These are phyloP conservation scores for Papiliotrema terrestris DNA, from an alignment of 1,284 basidiomycete species.

Conservation along the genomic window DNA sequence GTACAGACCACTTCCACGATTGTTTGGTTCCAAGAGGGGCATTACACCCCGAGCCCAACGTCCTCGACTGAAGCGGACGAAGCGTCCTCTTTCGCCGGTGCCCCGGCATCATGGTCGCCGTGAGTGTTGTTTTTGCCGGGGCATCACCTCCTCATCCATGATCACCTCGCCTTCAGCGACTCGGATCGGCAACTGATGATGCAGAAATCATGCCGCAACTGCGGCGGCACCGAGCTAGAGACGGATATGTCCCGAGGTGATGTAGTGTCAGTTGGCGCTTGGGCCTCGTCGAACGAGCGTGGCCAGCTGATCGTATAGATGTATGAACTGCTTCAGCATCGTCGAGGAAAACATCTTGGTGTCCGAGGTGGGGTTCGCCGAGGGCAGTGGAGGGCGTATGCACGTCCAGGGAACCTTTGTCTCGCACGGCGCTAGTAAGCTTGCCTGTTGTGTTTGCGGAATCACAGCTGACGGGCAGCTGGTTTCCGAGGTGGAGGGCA, in stretches of 20 bases:
- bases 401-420: conserved; percentile 95
- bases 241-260: background rate
- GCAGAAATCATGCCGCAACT: background rate
- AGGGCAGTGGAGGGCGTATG: conserved; percentile 85
- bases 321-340: conserved; percentile 78
- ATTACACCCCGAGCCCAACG: no score
- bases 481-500: conserved; percentile 26
- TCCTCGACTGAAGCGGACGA: no score
- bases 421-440: conserved; percentile 85
- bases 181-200: background rate
- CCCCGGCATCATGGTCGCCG: no score
- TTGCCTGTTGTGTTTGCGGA: background rate
- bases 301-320: conserved; percentile 48
- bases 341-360: conserved; percentile 94
- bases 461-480: conserved; percentile 26
- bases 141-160: no score
- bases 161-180: no score
- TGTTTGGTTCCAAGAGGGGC: no score
- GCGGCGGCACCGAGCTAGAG: background rate
- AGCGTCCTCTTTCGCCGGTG: no score
- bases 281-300: no score
- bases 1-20: no score
- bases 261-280: background rate
- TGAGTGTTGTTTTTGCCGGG: no score
- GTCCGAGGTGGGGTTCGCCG: conserved; percentile 88